Conservation (phyloP, 1,284 basidiomycete genomes). For the Flammula alnicola region DNA sequence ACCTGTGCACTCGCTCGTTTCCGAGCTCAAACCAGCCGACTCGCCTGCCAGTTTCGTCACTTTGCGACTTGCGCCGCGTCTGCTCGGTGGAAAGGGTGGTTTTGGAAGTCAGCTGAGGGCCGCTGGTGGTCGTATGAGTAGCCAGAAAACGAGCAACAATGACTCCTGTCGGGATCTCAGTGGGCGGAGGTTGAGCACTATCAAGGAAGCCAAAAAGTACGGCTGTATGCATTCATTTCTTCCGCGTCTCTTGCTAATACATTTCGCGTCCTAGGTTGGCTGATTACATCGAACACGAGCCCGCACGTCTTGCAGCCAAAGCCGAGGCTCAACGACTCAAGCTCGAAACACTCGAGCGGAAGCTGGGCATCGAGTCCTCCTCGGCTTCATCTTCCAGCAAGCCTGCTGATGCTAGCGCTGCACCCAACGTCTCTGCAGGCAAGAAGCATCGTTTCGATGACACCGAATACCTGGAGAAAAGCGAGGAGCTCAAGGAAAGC, state of each 20-base stretch:
- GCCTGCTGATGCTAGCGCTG: constrained; percentile 46
- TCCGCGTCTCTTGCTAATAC: constrained; percentile 17
- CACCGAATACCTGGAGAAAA: constrained; percentile 91
- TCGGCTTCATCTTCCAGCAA: constrained; percentile 23
- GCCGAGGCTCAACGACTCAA: constrained; percentile 85
- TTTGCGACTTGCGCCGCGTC: constrained; percentile 68
- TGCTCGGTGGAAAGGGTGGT: constrained; percentile 94
- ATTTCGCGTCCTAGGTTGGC: constrained; percentile 73
- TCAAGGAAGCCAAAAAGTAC: constrained; percentile 95
- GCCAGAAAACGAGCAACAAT: constrained; percentile 93
- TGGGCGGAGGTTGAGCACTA: constrained; percentile 87
- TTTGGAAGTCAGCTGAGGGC: constrained; percentile 97
- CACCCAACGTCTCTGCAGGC: constrained; percentile 62
- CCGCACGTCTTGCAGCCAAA: constrained; percentile 79
- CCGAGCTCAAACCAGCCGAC: constrained; percentile 36
- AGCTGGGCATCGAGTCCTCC: constrained; percentile 68
- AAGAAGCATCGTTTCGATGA: constrained; percentile 93
- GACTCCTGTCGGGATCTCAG: constrained; percentile 95
- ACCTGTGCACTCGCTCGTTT: constrained; percentile 47
- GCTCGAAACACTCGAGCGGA: constrained; percentile 83
- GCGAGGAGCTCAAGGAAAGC: constrained; percentile 88
- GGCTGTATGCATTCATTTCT: no score
- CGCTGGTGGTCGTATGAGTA: constrained; percentile 96
- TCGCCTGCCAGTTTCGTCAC: constrained; percentile 50
- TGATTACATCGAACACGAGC: constrained; percentile 87